phyloP scores from a whole-genome alignment of 2,329 filamentous ascomycete genomes.

The Plectosphaerella cucumerina region DNA sequence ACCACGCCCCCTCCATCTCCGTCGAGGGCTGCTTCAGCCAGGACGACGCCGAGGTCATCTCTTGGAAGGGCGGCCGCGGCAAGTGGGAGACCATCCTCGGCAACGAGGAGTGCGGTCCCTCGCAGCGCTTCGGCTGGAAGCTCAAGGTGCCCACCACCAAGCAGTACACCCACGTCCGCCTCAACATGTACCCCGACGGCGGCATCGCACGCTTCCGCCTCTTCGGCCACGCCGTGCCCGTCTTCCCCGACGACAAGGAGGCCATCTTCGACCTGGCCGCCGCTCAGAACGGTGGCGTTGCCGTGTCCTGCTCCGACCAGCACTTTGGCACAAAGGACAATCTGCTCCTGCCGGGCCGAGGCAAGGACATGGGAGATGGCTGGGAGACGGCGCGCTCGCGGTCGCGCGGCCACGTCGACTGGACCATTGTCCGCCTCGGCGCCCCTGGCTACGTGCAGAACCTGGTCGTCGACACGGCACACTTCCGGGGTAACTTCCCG shows the following conservation, averaged over 20 bases:
- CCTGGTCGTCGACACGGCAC: conserved; percentile 74
- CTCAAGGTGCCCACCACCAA: conserved; percentile 55
- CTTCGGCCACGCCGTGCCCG: conserved; percentile 70
- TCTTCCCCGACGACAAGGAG: conserved; percentile 64
- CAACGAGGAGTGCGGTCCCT: conserved; percentile 69
- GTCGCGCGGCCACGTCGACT: conserved; percentile 69
- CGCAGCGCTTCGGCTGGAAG: conserved; percentile 69
- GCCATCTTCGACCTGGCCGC: conserved; percentile 72
- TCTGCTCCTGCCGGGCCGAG: conserved; percentile 71
- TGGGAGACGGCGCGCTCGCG: conserved; percentile 81
- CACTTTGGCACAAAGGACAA: conserved; percentile 82
- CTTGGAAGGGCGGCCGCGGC: conserved; percentile 54
- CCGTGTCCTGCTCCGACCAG: conserved; percentile 73
- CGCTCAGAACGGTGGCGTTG: conserved; percentile 74
- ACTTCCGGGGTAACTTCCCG: conserved; percentile 81
- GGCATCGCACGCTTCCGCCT: conserved; percentile 78
- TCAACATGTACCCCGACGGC: conserved; percentile 84
- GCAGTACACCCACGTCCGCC: conserved; percentile 72
- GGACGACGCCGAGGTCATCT: conserved; percentile 59
- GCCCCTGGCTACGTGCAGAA: conserved; percentile 60
- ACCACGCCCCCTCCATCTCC: conserved; percentile 74
- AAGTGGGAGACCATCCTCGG: conserved; percentile 70
- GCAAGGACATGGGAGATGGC: conserved; percentile 82
- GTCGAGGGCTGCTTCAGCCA: conserved; percentile 71
- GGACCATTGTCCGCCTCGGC: conserved; percentile 74